Base-by-base conservation (phyloP, 2,329 filamentous ascomycete species). In the Apiospora pterosperma region DNA sequence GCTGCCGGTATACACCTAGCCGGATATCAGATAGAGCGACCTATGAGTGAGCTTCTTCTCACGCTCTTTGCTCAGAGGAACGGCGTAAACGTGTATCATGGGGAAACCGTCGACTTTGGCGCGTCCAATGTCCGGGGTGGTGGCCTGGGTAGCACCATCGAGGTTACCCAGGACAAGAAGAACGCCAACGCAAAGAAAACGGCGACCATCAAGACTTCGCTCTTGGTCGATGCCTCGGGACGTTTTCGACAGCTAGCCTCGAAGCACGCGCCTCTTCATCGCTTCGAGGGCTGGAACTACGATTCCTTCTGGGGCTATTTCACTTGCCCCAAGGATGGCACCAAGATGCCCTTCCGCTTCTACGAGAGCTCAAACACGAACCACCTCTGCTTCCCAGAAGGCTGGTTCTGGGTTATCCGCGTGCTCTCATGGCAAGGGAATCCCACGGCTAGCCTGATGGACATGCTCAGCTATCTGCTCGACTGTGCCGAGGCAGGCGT, bases 101-200 rank as follows among this genome's bases (percentile, higher is more conserved):
- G 48, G 3, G 14, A 28, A n/a, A 25, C 48, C 5, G 48, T 55
- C 5, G 48, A 55, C 48, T 21, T 55, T 19, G 48, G 16, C 23
- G n/a, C 48, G n/a, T 59, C 62, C 12, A 62, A 62, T 55, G 61
- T 60, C 28, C 63, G 60, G 36, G 63, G 11, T 25, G 64, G 36
- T 14, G 48, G 23, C 19, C 48, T 23, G 48, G 28, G 16, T 14
- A n/a, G 19, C 19, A n/a, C 14, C n/a, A 41, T 41, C 38, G 48
- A 55, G 12, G 25, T 25, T 14, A 25, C n/a, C 19, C 6, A n/a
- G n/a, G 48, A 12, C 48, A n/a, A 14, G 19, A n/a, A n/a, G n/a
- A n/a, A n/a, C n/a, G 48, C 28, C 23, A 28, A 28, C 19, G 48
- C 41, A 16, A 63, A 28, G 10, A 31, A 23, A n/a, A 25, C 25